Base-by-base conservation (phyloP, 2,329 filamentous ascomycete species). In the Phoma sp. region DNA sequence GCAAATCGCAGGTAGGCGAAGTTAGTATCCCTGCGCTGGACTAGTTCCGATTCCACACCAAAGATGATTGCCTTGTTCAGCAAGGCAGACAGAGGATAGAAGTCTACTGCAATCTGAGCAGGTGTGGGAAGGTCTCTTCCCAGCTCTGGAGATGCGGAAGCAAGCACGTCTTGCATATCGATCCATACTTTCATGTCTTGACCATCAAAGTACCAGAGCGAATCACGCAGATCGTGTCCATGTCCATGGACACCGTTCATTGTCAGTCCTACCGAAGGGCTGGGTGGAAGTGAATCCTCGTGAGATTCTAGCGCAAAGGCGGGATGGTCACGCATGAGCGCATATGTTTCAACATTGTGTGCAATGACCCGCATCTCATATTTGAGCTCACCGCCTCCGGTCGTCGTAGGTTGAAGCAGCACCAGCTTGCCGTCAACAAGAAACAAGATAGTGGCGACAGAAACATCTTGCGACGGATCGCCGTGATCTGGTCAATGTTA, bases 351-450 rank as follows among this genome's bases (percentile, higher is more conserved):
- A 36, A 98, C 92, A 66, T 96, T 96, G 67, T 97, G 91, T 10
- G 93, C 92, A 69, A 99, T 89, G 55, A 98, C 89, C 8, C 93
- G 89, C 95, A 99, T 99, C 70, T 98, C 93, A 70, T 99, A 99
- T 78, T 97, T 98, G 46, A 97, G 82, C 64, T 92, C 89, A 4
- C 90, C 90, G 38, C 89, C 85, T 43, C 90, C 89, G 46, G 90
- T 93, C 4, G 91, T 80, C 0, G 91, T 93, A 1, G 95, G 93
- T 61, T 96, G 91, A 43, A 99, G 82, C 33, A 98, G 79, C 9
- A 98, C 95, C 18, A 99, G 84, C 73, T 99, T 99, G 27, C 93
- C 95, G 70, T 99, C 95, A 2, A 99, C 93, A n/a, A 99, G 82
- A 68, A 99, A 96, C 11, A 99, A 79, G 10, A 99, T 93, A 0